These are phyloP conservation scores for Plasmodium ovale DNA, from an alignment of 169 alveolate species.

Conservation along the genomic window DNA sequence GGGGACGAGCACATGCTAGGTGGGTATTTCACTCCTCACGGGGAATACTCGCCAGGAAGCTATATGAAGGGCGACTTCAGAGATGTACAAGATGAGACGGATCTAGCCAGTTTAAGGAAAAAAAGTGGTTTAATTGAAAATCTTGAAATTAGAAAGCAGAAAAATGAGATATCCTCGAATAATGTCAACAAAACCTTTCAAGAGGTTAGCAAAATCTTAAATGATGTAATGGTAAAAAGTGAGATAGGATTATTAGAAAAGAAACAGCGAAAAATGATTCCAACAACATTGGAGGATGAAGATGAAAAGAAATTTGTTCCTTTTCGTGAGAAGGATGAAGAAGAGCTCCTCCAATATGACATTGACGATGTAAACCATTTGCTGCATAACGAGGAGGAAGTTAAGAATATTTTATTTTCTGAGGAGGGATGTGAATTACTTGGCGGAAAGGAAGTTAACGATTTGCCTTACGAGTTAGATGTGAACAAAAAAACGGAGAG, in stretches of 20 bases:
- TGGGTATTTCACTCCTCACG: neutral
- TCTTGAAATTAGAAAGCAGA: slow-evolving; percentile 13
- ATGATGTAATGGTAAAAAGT: slow-evolving; percentile 27
- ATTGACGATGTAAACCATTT: neutral
- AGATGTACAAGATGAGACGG: neutral
- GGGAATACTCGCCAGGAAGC: neutral
- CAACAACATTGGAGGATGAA: neutral
- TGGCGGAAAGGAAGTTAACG: too few relatives aligned
- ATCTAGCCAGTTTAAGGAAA: neutral
- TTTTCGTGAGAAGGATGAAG: neutral
- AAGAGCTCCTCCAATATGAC: neutral
- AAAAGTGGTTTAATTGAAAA: slow-evolving; percentile 23
- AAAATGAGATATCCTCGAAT: neutral
- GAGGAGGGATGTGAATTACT: too few relatives aligned
- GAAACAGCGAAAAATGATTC: neutral
- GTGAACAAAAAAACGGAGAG: neutral
- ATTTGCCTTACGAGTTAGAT: too few relatives aligned
- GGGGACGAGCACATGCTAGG: neutral
- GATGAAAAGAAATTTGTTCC: neutral
- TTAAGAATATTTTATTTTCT: slow-evolving; percentile 5
- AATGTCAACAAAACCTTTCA: neutral
- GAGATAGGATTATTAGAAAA: slow-evolving; percentile 2
- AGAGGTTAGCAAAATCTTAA: slow-evolving; percentile 37
- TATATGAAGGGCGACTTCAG: neutral
- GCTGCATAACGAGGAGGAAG: slow-evolving; percentile 5